Evolutionary conservation across 305 asterid genomes (phyloP).

Genomic region (Rubia tinctorum): DNA sequence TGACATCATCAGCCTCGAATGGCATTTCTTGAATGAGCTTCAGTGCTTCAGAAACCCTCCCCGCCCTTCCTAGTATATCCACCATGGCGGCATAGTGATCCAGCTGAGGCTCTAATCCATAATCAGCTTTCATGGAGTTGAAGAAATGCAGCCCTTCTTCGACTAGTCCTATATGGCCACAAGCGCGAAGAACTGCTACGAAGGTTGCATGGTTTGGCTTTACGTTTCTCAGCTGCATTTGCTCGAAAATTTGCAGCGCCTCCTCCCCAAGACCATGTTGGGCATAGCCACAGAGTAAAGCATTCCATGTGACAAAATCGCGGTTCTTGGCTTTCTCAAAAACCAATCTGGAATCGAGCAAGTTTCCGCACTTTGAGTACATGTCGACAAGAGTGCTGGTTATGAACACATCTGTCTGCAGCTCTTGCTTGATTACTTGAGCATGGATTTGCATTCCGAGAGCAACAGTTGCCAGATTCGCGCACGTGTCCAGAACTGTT

Average conservation of each 20-base stretch:
- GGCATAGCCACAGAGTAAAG: slow-evolving; percentile 78
- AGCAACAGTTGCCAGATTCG: slow-evolving; percentile 68
- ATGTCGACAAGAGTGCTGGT: slow-evolving; percentile 87
- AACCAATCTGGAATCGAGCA: slow-evolving; percentile 61
- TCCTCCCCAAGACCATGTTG: slow-evolving; percentile 77
- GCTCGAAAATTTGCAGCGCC: slow-evolving; percentile 50
- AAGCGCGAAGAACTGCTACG: slow-evolving; percentile 92
- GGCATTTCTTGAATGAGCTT: slow-evolving; percentile 81
- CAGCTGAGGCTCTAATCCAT: slow-evolving; percentile 61
- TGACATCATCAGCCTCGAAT: slow-evolving; percentile 75
- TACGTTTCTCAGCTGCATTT: slow-evolving; percentile 51
- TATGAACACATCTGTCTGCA: slow-evolving; percentile 66
- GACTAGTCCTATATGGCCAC: slow-evolving; percentile 76
- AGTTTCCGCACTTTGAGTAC: slow-evolving; percentile 86
- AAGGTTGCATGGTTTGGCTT: slow-evolving; percentile 83
- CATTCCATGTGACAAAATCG: slow-evolving; percentile 86
- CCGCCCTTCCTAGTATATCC: slow-evolving; percentile 69
- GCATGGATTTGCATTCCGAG: slow-evolving; percentile 91
- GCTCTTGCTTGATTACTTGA: slow-evolving; percentile 77
- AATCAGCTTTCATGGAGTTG: slow-evolving; percentile 46
- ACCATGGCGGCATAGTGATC: slow-evolving; percentile 94
- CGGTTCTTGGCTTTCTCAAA: slow-evolving; percentile 58
- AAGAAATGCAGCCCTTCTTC: slow-evolving; percentile 59
- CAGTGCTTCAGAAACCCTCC: slow-evolving; percentile 53
- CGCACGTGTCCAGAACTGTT: slow-evolving; percentile 78